Conservation (phyloP, 2,329 filamentous ascomycete genomes). For the Penicillium sp. region DNA sequence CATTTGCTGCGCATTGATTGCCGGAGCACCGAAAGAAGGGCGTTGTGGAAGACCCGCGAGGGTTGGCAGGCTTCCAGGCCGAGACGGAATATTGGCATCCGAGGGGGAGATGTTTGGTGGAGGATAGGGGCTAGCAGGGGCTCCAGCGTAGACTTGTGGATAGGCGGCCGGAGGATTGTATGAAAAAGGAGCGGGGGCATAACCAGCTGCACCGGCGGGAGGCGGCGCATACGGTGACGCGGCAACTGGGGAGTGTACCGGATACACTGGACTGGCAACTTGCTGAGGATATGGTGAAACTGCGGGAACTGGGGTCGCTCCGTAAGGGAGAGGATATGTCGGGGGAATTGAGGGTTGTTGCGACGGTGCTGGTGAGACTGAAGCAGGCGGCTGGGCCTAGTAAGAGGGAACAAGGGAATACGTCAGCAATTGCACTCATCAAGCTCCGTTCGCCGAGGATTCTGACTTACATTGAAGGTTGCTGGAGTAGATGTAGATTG, state of each 20-base stretch:
- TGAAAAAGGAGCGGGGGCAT: conserved; percentile 27
- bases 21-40: conserved; percentile 52
- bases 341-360: conserved; percentile 31
- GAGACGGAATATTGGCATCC: conserved; percentile 36
- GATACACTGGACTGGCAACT: conserved; percentile 34
- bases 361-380: conserved; percentile 16
- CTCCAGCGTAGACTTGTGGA: conserved; percentile 15
- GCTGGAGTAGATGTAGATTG: conserved; percentile 44
- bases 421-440: conserved; percentile 4
- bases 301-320: conserved; percentile 30
- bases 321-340: conserved; percentile 39
- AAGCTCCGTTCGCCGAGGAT: not conserved
- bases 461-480: conserved; percentile 55
- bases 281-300: conserved; percentile 36
- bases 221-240: conserved; percentile 28
- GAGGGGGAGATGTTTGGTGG: conserved; percentile 38
- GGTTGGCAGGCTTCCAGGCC: conserved; percentile 50
- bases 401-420: not conserved
- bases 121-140: conserved; percentile 9
- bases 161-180: conserved; percentile 25
- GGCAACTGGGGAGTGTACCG: conserved; percentile 31
- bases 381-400: conserved; percentile 28
- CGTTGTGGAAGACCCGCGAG: conserved; percentile 56
- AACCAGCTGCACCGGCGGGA: conserved; percentile 22
- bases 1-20: conserved; percentile 49